phyloP scores from a whole-genome alignment of 2,329 filamentous ascomycete species.

The Pseudogymnoascus sp. region DNA sequence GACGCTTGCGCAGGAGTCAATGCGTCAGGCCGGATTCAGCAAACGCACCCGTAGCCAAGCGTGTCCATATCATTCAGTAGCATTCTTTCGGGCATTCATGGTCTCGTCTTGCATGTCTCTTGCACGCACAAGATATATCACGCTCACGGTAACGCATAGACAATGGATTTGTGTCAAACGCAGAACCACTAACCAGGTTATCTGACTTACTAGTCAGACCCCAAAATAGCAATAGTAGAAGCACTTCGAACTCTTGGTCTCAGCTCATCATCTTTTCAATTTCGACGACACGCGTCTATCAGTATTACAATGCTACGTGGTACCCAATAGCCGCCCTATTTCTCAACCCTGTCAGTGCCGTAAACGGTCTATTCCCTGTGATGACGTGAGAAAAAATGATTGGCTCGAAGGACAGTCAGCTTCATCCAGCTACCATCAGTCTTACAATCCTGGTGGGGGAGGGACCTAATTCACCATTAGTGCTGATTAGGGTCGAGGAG shows the following conservation, averaged over 20 bases:
- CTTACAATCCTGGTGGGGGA: slow-evolving; percentile 47
- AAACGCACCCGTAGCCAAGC: background rate
- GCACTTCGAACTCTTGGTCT: background rate
- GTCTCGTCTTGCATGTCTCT: background rate
- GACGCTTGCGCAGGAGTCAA: slow-evolving; percentile 6
- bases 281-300: slow-evolving; percentile 3
- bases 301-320: slow-evolving; percentile 6
- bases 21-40: background rate
- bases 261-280: slow-evolving; percentile 7
- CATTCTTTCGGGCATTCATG: slow-evolving; percentile 3
- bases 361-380: background rate
- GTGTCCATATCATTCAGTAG: background rate
- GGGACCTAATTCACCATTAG: slow-evolving; percentile 37
- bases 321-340: background rate
- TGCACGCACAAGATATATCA: slow-evolving; percentile 3
- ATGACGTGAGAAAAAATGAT: slow-evolving; percentile 2
- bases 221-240: slow-evolving; percentile 3
- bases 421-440: background rate
- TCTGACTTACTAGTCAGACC: background rate
- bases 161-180: slow-evolving; percentile 1
- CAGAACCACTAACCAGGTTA: background rate
- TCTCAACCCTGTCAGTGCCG: background rate
- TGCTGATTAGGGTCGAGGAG: slow-evolving; percentile 16
- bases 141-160: background rate
- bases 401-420: background rate